A percentile compares a stretch with the other conserved stretches of the same genome.
phyloP scores from a whole-genome alignment of 257 asterid genomes.

The Verbena officinalis region DNA sequence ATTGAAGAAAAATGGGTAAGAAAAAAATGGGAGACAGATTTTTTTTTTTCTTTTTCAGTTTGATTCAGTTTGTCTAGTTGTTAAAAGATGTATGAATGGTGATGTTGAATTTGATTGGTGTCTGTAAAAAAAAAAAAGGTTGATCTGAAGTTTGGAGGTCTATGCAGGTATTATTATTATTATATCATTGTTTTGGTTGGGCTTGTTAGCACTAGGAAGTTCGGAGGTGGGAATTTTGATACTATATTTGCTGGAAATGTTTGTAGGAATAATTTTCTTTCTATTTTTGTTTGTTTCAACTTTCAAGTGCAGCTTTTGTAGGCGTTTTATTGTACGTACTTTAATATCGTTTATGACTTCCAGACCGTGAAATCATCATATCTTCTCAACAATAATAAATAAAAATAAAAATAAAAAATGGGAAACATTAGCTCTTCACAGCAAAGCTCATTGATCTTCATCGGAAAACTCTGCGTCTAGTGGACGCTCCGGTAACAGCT shows the following conservation, averaged over 20 bases:
- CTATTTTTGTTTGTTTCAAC: too few relatives aligned
- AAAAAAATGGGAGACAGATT: constrained; percentile 7
- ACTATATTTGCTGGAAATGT: neutral
- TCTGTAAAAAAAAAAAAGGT: constrained; percentile 7
- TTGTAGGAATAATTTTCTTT: neutral
- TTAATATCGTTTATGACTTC: too few relatives aligned
- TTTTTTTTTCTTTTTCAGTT: constrained; percentile 32
- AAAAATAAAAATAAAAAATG: constrained; percentile 18
- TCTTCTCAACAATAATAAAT: too few relatives aligned
- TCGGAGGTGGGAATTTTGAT: neutral
- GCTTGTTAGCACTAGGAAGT: too few relatives aligned
- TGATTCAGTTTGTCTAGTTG: constrained; percentile 40
- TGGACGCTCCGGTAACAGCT: constrained; percentile 40
- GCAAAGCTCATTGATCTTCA: constrained; percentile 42
- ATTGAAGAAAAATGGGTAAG: neutral
- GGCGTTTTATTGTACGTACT: neutral
- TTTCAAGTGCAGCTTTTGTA: too few relatives aligned
- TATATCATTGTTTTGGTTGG: neutral
- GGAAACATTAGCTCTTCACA: constrained; percentile 35
- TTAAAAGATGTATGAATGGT: constrained; percentile 36
- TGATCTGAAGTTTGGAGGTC: constrained; percentile 29
- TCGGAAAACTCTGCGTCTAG: constrained; percentile 26
- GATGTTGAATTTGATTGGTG: constrained; percentile 25
- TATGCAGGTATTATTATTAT: constrained; percentile 9
- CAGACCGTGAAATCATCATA: too few relatives aligned